These are phyloP conservation scores for Kodamaea leandrae DNA, from an alignment of 805 yeast species.

Conservation along the genomic window DNA sequence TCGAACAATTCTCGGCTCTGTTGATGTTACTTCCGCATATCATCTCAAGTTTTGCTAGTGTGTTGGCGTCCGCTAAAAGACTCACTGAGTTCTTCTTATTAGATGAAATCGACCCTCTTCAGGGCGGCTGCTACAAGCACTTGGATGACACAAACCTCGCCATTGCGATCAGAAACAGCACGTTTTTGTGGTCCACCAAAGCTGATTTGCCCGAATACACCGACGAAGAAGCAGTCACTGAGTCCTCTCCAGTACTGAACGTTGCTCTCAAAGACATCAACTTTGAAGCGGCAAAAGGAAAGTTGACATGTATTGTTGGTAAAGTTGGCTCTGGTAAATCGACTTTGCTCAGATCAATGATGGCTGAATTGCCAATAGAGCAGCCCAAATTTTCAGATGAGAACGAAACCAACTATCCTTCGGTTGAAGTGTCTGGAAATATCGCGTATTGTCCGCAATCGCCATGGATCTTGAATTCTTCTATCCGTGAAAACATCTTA, in stretches of 20 bases:
- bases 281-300: conserved; percentile 33
- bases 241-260: conserved; percentile 13
- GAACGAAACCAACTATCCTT: conserved; percentile 4
- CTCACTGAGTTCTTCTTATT: conserved; percentile 29
- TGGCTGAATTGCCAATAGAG: conserved; percentile 29
- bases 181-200: conserved; percentile 31
- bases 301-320: conserved; percentile 42
- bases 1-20: too few species aligned
- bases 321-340: conserved; percentile 42
- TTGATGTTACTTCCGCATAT: conserved; percentile 37
- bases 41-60: conserved; percentile 30
- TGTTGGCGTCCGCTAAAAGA: conserved; percentile 33
- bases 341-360: conserved; percentile 33
- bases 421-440: conserved; percentile 27
- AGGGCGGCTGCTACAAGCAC: conserved; percentile 17
- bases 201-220: conserved; percentile 9
- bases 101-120: conserved; percentile 33
- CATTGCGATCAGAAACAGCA: conserved; percentile 26
- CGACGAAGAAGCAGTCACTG: conserved; percentile 19
- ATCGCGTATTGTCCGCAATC: conserved; percentile 40
- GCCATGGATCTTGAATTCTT: conserved; percentile 42
- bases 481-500: conserved; percentile 38
- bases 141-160: conserved; percentile 18
- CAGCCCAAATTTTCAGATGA: conserved; percentile 10
- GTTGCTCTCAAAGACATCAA: conserved; percentile 32